Percentiles rank a stretch among this genome's conserved stretches.
Conservation (phyloP, 208 protist species). For the Histomonas meleagridis region DNA sequence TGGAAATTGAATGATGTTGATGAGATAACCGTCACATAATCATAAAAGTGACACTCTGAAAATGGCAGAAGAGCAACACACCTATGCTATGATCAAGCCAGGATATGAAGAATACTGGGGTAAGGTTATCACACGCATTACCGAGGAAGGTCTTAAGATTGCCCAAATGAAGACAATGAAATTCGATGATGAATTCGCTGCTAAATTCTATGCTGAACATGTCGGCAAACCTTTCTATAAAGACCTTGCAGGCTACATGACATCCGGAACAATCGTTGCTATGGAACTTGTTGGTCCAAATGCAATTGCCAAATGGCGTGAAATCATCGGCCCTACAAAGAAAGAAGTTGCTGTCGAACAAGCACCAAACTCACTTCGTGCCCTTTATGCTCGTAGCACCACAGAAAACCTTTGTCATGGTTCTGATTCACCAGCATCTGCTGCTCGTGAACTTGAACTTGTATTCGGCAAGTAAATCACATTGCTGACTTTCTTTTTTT, state of each 20-base stretch:
- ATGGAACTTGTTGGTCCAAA: slow-evolving; percentile 10
- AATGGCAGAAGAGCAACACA: not conserved
- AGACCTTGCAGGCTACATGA: slow-evolving; percentile 10
- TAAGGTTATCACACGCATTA: not conserved
- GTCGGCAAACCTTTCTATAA: not conserved
- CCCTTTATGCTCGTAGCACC: slow-evolving; percentile 25
- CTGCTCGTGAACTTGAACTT: slow-evolving; percentile 29
- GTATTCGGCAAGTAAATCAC: slow-evolving; percentile 32
- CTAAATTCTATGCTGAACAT: slow-evolving; percentile 27
- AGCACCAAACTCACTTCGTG: slow-evolving; percentile 35
- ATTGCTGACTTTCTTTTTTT: not conserved
- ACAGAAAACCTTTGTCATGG: slow-evolving; percentile 35
- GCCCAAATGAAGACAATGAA: slow-evolving; percentile 32
- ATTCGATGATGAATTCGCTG: not conserved
- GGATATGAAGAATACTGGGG: slow-evolving; percentile 16
- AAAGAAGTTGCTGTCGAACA: slow-evolving; percentile 16
- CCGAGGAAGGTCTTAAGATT: not conserved
- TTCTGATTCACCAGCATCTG: slow-evolving; percentile 11
- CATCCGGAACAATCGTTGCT: slow-evolving; percentile 33
- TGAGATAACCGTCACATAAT: too few relatives aligned
- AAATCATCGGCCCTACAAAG: slow-evolving; percentile 36
- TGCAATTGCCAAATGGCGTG: slow-evolving; percentile 27
- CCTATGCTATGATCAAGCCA: slow-evolving; percentile 35
- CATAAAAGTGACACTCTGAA: too few relatives aligned
- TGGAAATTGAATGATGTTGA: too few relatives aligned